phyloP scores from a whole-genome alignment of 2,329 filamentous ascomycete species.

The Zarea fungicola region DNA sequence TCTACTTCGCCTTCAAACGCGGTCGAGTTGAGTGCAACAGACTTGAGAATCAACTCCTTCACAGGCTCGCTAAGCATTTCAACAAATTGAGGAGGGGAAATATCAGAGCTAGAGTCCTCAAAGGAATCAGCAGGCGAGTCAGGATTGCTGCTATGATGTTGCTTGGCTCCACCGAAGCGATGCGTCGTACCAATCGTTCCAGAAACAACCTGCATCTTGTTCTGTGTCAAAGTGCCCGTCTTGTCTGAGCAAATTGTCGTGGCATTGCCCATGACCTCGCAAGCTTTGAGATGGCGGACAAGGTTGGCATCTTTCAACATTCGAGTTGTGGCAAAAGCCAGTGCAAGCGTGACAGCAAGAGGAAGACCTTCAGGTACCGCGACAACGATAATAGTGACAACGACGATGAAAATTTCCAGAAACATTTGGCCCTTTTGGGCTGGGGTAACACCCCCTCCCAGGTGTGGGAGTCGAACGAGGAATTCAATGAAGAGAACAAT shows the following conservation, averaged over 20 bases:
- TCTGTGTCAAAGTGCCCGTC: conserved; percentile 62
- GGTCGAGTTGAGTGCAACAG: conserved; percentile 63
- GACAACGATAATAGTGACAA: conserved; percentile 75
- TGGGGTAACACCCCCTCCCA: conserved; percentile 44
- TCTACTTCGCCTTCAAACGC: conserved; percentile 72
- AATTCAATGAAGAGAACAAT: conserved; percentile 84
- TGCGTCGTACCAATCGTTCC: conserved; percentile 52
- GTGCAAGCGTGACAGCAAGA: conserved; percentile 69
- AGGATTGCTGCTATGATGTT: conserved; percentile 20
- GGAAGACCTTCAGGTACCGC: conserved; percentile 74
- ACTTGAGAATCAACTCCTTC: conserved; percentile 52
- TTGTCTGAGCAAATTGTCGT: conserved; percentile 67
- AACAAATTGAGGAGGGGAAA: conserved; percentile 42
- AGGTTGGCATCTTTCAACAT: conserved; percentile 76
- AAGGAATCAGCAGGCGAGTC: conserved; percentile 17
- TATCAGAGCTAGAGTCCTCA: conserved; percentile 30
- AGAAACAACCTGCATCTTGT: conserved; percentile 63
- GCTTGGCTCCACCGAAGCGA: conserved; percentile 44
- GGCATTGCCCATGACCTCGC: conserved; percentile 77
- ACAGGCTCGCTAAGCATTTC: conserved; percentile 40
- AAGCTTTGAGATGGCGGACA: conserved; percentile 70
- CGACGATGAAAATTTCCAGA: conserved; percentile 70
- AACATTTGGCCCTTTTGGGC: conserved; percentile 75
- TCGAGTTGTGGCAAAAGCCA: conserved; percentile 71
- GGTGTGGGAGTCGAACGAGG: conserved; percentile 58